Evolutionary conservation across 345 rosid species (phyloP).

Genomic region (Citrus hindsii): DNA sequence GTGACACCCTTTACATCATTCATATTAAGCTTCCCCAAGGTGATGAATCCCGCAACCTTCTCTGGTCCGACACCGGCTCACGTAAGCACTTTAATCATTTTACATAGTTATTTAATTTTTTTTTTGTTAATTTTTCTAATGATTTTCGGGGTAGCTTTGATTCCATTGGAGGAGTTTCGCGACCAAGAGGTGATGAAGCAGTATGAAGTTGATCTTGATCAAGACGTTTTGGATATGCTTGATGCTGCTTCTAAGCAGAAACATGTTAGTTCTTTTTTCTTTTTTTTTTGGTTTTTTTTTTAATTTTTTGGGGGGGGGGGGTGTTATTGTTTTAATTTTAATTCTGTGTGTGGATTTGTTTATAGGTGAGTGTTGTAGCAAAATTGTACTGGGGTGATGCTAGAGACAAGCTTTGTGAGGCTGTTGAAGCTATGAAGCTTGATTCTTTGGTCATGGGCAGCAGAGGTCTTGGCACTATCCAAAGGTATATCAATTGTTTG

Average conservation of each 20-base stretch:
- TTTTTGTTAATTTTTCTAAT: background rate
- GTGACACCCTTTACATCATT: slow-evolving; percentile 49
- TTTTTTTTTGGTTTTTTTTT: background rate
- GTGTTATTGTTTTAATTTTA: background rate
- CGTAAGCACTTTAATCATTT: slow-evolving; percentile 26
- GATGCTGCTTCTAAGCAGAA: slow-evolving; percentile 57
- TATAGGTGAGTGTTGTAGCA: slow-evolving; percentile 58
- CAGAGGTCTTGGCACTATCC: slow-evolving; percentile 82
- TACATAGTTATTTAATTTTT: background rate
- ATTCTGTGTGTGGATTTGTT: background rate
- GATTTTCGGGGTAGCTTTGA: slow-evolving; percentile 43
- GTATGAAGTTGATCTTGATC: slow-evolving; percentile 57
- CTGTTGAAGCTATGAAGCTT: slow-evolving; percentile 64
- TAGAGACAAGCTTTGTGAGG: slow-evolving; percentile 70
- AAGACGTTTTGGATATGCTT: slow-evolving; percentile 62
- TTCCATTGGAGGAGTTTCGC: slow-evolving; percentile 72
- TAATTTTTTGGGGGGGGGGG: no score
- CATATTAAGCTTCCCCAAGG: slow-evolving; percentile 32
- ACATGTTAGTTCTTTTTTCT: slow-evolving; percentile 28
- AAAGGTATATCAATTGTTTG: slow-evolving; percentile 40
- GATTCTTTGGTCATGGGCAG: slow-evolving; percentile 79
- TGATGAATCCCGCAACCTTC: slow-evolving; percentile 41
- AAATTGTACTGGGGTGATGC: slow-evolving; percentile 92
- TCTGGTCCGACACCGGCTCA: slow-evolving; percentile 51
- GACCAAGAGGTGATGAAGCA: slow-evolving; percentile 51